A percentile compares a stretch with the other conserved stretches of the same genome.
phyloP scores from a whole-genome alignment of 2,329 filamentous ascomycete species.

The Eutypella sp. region DNA sequence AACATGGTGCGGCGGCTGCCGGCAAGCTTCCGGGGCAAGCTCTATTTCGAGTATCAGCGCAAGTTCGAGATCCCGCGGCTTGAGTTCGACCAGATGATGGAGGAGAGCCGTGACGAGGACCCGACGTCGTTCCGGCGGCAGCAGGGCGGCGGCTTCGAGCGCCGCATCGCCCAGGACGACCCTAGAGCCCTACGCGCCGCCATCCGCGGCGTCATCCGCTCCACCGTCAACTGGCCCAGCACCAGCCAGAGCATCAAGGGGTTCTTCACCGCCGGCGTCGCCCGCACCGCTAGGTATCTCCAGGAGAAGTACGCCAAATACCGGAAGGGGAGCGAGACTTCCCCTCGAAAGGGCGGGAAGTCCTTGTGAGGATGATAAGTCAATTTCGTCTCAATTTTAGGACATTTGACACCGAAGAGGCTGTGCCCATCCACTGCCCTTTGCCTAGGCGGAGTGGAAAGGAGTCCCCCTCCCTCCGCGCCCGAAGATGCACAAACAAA shows the following conservation, averaged over 20 bases:
- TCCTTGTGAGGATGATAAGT: no score
- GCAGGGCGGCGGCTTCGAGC: slow-evolving; percentile 81
- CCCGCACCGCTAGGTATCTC: slow-evolving; percentile 68
- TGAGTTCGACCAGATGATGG: slow-evolving; percentile 82
- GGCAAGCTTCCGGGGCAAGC: slow-evolving; percentile 75
- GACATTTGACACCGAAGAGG: no score
- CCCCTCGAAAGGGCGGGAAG: slow-evolving; percentile 20
- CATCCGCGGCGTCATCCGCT: slow-evolving; percentile 72
- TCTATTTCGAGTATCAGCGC: slow-evolving; percentile 93
- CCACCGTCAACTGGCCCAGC: slow-evolving; percentile 89
- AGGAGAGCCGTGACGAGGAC: slow-evolving; percentile 67
- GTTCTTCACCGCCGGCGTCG: slow-evolving; percentile 69
- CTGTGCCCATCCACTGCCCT: no score
- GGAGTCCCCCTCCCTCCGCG: no score
- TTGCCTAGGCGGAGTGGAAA: no score
- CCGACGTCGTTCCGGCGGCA: slow-evolving; percentile 63
- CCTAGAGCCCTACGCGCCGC: slow-evolving; percentile 61
- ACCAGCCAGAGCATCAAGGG: slow-evolving; percentile 84
- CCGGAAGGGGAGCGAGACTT: slow-evolving; percentile 36
- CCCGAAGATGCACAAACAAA: no score
- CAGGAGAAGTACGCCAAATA: slow-evolving; percentile 74
- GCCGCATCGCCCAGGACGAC: slow-evolving; percentile 70
- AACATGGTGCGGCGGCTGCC: slow-evolving; percentile 96
- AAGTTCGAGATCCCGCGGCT: slow-evolving; percentile 80
- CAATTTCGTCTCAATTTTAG: no score